Base-by-base conservation (phyloP, 768 basidiomycete species). In the Leccinum pellstonianum region DNA sequence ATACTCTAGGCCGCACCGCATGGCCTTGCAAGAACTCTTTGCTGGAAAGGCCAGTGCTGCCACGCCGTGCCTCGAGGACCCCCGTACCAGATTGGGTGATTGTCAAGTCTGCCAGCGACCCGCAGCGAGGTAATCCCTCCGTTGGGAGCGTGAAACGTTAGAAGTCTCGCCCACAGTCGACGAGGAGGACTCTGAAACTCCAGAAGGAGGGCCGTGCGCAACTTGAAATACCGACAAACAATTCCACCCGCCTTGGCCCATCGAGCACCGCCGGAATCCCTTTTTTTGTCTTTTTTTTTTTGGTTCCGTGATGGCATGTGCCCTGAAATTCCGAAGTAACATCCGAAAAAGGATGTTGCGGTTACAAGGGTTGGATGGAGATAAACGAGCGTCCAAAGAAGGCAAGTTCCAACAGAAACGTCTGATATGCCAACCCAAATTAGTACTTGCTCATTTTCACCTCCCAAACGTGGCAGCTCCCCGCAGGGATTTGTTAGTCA, bases 361-460 rank as follows among this genome's bases (percentile, higher is more conserved):
- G 60, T 51, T 27, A 59, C 57, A 60, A 64, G 9, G 56, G 53
- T 19, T 55, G 54, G 55, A 14, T 6, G 21, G 50, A 52, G 49
- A 72, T 63, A 68, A 69, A 70, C 56, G 41, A 52, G 35, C 49
- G 14, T 49, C 61, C 37, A 19, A 5, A 70, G 62, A 23, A 37
- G 66, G 67, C 50, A 68, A 0, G 55, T 74, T 71, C 71, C 62
- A 75, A 66, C 63, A 64, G 71, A 73, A 72, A 56, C 56, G 56
- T 74, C 71, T 72, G 72, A 71, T 60, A n/a, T 60, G 9, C 59
- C 57, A 27, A 3, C 60, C 54, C 1, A 4, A 63, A 61, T 63
- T 65, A 43, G 73, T 38, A 38, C 38, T 38, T 17, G 65, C 23
- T 50, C 19, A 62, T 60, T 72, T 72, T 72, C 64, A 56, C 33